These are phyloP conservation scores for Zygoascus hellenicus DNA, from an alignment of 1,139 yeast genomes.

Conservation along the genomic window DNA sequence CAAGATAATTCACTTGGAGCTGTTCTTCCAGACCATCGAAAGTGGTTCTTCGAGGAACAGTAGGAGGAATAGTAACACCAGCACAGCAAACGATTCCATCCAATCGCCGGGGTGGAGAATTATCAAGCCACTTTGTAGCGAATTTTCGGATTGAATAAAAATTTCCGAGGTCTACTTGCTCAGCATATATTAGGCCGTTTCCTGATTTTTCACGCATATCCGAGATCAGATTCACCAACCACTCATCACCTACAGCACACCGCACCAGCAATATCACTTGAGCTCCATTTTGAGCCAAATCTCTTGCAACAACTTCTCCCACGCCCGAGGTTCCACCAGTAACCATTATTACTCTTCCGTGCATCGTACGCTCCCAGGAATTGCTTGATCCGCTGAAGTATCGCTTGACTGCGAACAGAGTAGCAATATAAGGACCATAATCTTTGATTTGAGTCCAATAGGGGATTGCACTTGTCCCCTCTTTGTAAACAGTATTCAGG, in stretches of 20 bases:
- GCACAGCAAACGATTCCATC: conserved; percentile 90
- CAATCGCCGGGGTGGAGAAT: conserved; percentile 79
- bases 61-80: conserved; percentile 70
- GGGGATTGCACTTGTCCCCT: conserved; percentile 73
- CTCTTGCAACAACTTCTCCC: conserved; percentile 71
- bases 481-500: conserved; percentile 54
- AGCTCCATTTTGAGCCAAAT: conserved; percentile 77
- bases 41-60: conserved; percentile 55
- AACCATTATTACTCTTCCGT: conserved; percentile 78
- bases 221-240: conserved; percentile 75
- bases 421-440: conserved; percentile 49
- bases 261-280: conserved; percentile 73
- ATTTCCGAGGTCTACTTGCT: conserved; percentile 74
- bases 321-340: conserved; percentile 88
- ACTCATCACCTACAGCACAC: conserved; percentile 45
- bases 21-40: conserved; percentile 81
- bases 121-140: conserved; percentile 93
- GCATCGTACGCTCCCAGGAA: conserved; percentile 88
- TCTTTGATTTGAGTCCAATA: conserved; percentile 55
- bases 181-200: conserved; percentile 79
- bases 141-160: conserved; percentile 76
- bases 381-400: conserved; percentile 73
- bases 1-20: conserved; percentile 73
- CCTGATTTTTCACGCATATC: conserved; percentile 65
- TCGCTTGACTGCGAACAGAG: conserved; percentile 50